A percentile compares a stretch with the other conserved stretches of the same genome.
These are phyloP conservation scores for Leccinum pachyderme DNA, from an alignment of 1,284 basidiomycete species.

Conservation along the genomic window DNA sequence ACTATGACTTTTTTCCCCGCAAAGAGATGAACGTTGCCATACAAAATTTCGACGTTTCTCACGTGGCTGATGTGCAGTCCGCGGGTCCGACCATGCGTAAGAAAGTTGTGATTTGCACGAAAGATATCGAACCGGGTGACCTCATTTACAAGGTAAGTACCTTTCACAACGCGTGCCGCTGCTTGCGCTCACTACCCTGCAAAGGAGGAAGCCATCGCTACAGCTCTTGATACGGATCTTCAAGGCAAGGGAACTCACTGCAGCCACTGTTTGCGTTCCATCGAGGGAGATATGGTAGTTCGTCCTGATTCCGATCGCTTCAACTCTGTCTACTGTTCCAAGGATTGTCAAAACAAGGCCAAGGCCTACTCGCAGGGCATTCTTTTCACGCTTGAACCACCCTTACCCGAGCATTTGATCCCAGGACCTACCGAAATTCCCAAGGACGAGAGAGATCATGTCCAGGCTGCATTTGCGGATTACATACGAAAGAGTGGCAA, in stretches of 20 bases:
- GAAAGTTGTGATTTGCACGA: constrained; percentile 62
- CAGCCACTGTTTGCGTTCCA: constrained; percentile 63
- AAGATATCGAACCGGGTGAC: constrained; percentile 68
- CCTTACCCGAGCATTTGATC: constrained; percentile 54
- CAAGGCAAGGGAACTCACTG: constrained; percentile 65
- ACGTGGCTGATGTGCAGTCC: constrained; percentile 17
- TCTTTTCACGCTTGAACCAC: constrained; percentile 65
- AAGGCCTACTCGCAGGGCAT: constrained; percentile 62
- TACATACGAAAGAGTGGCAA: constrained; percentile 50
- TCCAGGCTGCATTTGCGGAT: constrained; percentile 56
- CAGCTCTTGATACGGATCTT: constrained; percentile 67
- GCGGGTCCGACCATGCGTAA: constrained; percentile 38
- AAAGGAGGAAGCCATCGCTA: constrained; percentile 70
- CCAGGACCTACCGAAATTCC: constrained; percentile 33
- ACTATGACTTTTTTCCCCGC: constrained; percentile 71
- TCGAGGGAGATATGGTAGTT: constrained; percentile 47
- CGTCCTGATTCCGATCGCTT: constrained; percentile 50
- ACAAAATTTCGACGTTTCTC: constrained; percentile 41
- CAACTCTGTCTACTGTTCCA: constrained; percentile 67
- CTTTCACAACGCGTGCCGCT: not conserved
- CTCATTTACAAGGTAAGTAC: constrained; percentile 66
- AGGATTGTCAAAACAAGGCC: constrained; percentile 55
- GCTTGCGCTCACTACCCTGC: not conserved
- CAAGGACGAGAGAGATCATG: constrained; percentile 48
- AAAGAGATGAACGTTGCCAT: constrained; percentile 66